Percentiles rank a stretch among this genome's conserved stretches.
Evolutionary conservation across 2,329 filamentous ascomycete genomes (phyloP).

Genomic region (Aureobasidium subglaciale): DNA sequence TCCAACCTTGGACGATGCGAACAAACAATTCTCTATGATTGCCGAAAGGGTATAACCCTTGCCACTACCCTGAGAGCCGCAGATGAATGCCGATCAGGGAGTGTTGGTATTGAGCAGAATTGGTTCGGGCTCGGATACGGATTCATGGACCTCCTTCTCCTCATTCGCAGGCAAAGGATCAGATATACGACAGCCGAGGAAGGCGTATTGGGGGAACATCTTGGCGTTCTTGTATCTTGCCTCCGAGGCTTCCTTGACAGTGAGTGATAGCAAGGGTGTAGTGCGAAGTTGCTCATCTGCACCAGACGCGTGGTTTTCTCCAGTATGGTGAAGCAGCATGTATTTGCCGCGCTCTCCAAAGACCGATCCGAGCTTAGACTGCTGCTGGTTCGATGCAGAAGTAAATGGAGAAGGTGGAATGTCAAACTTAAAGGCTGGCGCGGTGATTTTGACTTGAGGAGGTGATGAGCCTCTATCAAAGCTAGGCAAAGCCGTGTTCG

Average conservation of each 20-base stretch:
- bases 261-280: conserved; percentile 3
- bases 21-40: conserved; percentile 53
- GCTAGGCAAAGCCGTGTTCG: too few relatives aligned
- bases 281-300: conserved; percentile 8
- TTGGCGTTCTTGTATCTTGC: not conserved
- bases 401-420: not conserved
- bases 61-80: conserved; percentile 55
- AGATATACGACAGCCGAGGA: conserved; percentile 22
- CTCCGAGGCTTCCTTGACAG: not conserved
- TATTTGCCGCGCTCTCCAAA: not conserved
- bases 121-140: conserved; percentile 21
- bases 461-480: too few relatives aligned
- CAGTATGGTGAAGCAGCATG: not conserved
- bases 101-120: conserved; percentile 48
- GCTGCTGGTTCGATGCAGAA: not conserved
- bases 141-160: not conserved
- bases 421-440: too few relatives aligned
- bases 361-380: not conserved
- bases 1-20: conserved; percentile 36
- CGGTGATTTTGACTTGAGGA: too few relatives aligned
- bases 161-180: not conserved
- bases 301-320: not conserved
- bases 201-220: conserved; percentile 22
- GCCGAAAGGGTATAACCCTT: conserved; percentile 56
- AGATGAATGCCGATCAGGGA: conserved; percentile 55